Conservation (phyloP, 1,284 basidiomycete species). For the Puccinia hordei region DNA sequence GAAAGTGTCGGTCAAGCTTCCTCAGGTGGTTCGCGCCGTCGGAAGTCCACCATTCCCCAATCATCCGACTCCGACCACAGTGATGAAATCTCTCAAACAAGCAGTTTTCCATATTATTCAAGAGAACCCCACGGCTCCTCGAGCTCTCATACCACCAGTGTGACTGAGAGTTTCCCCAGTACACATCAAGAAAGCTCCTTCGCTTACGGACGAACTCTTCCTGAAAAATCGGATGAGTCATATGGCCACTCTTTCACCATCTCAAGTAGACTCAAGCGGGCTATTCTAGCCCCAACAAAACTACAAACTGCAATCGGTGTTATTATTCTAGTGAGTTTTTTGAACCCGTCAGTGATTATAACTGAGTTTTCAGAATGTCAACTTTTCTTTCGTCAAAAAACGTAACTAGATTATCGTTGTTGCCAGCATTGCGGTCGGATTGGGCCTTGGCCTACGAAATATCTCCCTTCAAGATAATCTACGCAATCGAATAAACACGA, state of each 20-base stretch:
- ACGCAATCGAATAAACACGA: conserved; percentile 45
- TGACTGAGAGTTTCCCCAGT: conserved; percentile 35
- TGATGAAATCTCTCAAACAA: conserved; percentile 17
- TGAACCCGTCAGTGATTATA: neutral
- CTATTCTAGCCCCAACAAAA: conserved; percentile 22
- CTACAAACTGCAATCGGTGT: conserved; percentile 25
- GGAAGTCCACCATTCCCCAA: conserved; percentile 20
- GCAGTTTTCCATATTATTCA: neutral
- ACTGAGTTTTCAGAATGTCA: neutral
- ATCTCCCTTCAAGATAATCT: conserved; percentile 25
- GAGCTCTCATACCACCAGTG: conserved; percentile 13
- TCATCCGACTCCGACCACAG: neutral
- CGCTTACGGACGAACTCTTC: neutral
- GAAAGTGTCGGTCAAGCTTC: conserved; percentile 14
- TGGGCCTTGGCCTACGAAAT: conserved; percentile 43
- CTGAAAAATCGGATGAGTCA: conserved; percentile 41
- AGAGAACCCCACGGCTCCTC: neutral
- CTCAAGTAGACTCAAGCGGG: conserved; percentile 46
- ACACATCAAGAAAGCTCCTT: conserved; percentile 18
- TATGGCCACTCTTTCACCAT: conserved; percentile 51
- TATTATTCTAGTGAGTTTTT: conserved; percentile 24
- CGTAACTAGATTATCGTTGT: conserved; percentile 20
- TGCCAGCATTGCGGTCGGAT: conserved; percentile 27
- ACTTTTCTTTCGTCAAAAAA: neutral
- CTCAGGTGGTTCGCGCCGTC: conserved; percentile 27